phyloP scores from a whole-genome alignment of 2,329 filamentous ascomycete species.

The Malbranchea zuffiana region DNA sequence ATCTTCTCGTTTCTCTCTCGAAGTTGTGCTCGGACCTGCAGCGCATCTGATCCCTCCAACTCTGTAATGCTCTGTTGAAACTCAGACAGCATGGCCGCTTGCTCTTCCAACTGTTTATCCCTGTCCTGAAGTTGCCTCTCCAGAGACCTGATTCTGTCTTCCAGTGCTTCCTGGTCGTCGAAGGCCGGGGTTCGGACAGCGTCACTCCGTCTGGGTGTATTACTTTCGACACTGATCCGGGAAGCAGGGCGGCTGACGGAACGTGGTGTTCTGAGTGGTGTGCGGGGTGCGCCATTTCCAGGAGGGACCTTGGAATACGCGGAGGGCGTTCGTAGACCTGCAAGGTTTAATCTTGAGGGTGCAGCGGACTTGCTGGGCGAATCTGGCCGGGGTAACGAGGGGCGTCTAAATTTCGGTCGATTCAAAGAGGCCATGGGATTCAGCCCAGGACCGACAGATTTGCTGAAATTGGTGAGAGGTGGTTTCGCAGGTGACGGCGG shows the following conservation, averaged over 20 bases:
- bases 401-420: constrained; percentile 54
- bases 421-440: constrained; percentile 54
- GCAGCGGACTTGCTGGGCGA: constrained; percentile 53
- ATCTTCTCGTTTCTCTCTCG: constrained; percentile 97
- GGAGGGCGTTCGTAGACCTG: constrained; percentile 49
- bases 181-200: constrained; percentile 16
- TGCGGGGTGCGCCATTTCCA: constrained; percentile 32
- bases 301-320: constrained; percentile 21
- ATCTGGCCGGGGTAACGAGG: constrained; percentile 76
- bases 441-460: constrained; percentile 68
- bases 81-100: constrained; percentile 68
- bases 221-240: constrained; percentile 30
- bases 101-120: constrained; percentile 79
- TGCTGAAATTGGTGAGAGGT: constrained; percentile 69
- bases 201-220: constrained; percentile 26
- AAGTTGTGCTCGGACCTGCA: constrained; percentile 68
- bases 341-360: constrained; percentile 43
- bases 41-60: constrained; percentile 64
- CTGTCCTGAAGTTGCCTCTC: constrained; percentile 67
- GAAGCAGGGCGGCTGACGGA: constrained; percentile 30
- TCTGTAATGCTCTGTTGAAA: constrained; percentile 86
- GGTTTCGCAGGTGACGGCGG: constrained; percentile 55
- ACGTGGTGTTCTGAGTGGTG: constrained; percentile 27
- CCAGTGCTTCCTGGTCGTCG: constrained; percentile 31
- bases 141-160: constrained; percentile 64